phyloP scores from a whole-genome alignment of 176 grass and related monocot species.

The Cocos nucifera region DNA sequence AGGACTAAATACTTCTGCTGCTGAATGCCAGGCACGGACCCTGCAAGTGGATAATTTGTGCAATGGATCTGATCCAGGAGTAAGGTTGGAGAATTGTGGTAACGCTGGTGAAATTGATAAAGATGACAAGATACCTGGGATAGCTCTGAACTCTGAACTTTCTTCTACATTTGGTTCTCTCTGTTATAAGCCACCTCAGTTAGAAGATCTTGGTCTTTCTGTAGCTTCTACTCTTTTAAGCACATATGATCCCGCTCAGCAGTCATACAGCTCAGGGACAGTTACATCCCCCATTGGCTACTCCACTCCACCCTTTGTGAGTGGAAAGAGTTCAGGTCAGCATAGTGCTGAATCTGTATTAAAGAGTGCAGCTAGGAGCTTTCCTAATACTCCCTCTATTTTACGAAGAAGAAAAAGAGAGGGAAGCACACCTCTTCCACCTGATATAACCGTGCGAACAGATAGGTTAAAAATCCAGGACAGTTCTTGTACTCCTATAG shows the following conservation, averaged over 20 bases:
- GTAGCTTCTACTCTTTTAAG: slow-evolving; percentile 26
- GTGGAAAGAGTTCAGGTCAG: slow-evolving; percentile 24
- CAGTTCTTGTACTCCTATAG: slow-evolving; percentile 38
- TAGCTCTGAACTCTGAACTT: slow-evolving; percentile 14
- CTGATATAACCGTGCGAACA: slow-evolving; percentile 29
- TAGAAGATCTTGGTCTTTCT: slow-evolving; percentile 33
- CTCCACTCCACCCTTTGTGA: slow-evolving; percentile 28
- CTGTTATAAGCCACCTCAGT: slow-evolving; percentile 54
- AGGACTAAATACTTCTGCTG: slow-evolving; percentile 35
- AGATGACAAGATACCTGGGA: slow-evolving; percentile 14
- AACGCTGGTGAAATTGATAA: slow-evolving; percentile 23
- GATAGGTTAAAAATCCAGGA: slow-evolving; percentile 25
- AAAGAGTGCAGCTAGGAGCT: slow-evolving; percentile 66
- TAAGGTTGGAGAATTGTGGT: neutral
- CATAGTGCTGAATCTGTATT: slow-evolving; percentile 67
- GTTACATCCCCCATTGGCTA: slow-evolving; percentile 20
- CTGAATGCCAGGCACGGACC: slow-evolving; percentile 18
- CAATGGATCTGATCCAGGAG: slow-evolving; percentile 10
- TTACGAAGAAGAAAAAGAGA: slow-evolving; percentile 72
- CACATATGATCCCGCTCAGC: slow-evolving; percentile 17
- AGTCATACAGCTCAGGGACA: slow-evolving; percentile 14
- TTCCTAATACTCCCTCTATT: slow-evolving; percentile 77
- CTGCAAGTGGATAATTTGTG: slow-evolving; percentile 7
- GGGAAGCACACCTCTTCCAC: slow-evolving; percentile 28
- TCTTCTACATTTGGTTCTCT: slow-evolving; percentile 59